A percentile compares a stretch with the other conserved stretches of the same genome.
Conservation (phyloP, 1,139 yeast genomes). For the Taphrina flavorubra region DNA sequence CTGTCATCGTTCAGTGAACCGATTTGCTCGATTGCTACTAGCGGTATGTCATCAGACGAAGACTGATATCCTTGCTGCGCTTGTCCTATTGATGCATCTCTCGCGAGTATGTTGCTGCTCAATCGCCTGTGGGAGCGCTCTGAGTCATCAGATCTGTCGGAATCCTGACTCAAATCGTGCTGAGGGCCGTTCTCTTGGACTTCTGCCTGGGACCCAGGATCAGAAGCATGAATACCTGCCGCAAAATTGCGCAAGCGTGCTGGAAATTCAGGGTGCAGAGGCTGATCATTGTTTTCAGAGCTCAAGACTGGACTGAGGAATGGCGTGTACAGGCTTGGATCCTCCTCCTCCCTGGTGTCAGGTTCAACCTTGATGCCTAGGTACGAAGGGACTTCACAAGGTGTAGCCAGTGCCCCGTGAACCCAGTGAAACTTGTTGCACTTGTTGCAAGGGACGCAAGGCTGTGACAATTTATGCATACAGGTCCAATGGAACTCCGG, state of each 20-base stretch:
- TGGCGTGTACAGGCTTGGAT: background rate
- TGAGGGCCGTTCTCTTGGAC: background rate
- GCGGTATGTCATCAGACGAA: background rate
- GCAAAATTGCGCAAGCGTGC: background rate
- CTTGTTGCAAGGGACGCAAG: background rate
- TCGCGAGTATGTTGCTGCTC: background rate
- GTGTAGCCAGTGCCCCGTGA: background rate
- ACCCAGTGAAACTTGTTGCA: background rate
- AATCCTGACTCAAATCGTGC: no score
- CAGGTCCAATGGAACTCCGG: slow-evolving; percentile 3
- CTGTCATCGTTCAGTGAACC: background rate
- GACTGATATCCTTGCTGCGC: background rate
- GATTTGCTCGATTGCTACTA: background rate
- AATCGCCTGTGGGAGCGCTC: background rate
- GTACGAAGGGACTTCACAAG: background rate
- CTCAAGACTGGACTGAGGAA: background rate
- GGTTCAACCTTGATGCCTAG: background rate
- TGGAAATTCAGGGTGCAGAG: slow-evolving; percentile 1
- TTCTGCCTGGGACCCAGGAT: background rate
- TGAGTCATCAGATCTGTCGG: no score
- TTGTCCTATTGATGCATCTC: background rate
- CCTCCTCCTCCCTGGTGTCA: background rate
- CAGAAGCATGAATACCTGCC: background rate
- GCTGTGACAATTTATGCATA: background rate
- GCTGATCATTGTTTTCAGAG: background rate